phyloP scores from a whole-genome alignment of 257 asterid species.

The Coffea canephora region DNA sequence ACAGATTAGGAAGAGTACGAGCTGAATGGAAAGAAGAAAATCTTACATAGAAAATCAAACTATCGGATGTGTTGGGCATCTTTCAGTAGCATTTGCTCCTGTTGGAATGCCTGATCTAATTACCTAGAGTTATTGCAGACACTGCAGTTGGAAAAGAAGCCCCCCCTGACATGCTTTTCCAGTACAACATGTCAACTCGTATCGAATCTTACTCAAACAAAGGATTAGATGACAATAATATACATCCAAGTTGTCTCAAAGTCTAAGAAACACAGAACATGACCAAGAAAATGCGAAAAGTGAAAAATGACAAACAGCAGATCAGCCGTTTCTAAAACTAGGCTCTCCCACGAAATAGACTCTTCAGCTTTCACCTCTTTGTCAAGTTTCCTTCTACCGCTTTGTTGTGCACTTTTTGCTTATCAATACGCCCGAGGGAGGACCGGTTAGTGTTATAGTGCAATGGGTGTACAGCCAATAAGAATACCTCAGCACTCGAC shows the following conservation, averaged over 20 bases:
- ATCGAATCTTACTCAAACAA: not conserved
- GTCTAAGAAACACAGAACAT: not conserved
- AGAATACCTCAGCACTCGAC: slow-evolving; percentile 65
- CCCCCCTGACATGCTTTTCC: too few species aligned
- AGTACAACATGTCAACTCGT: not conserved
- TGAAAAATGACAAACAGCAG: not conserved
- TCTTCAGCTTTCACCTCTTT: not conserved
- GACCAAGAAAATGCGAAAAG: too few species aligned
- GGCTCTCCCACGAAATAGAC: slow-evolving; percentile 7
- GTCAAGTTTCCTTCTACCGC: slow-evolving; percentile 28
- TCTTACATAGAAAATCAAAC: not conserved
- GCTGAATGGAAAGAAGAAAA: not conserved
- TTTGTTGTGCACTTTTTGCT: slow-evolving; percentile 56
- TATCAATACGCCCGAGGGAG: slow-evolving; percentile 80
- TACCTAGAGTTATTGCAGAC: not conserved
- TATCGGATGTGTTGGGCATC: not conserved
- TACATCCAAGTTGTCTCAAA: not conserved
- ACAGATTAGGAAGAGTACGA: not conserved
- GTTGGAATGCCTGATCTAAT: not conserved
- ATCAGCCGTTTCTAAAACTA: not conserved
- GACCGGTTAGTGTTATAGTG: slow-evolving; percentile 55
- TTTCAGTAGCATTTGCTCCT: not conserved
- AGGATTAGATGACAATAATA: not conserved
- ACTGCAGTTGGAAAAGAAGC: not conserved
- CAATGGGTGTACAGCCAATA: slow-evolving; percentile 71